Evolutionary conservation across 345 rosid species (phyloP).

Genomic region (Citrus glauca): DNA sequence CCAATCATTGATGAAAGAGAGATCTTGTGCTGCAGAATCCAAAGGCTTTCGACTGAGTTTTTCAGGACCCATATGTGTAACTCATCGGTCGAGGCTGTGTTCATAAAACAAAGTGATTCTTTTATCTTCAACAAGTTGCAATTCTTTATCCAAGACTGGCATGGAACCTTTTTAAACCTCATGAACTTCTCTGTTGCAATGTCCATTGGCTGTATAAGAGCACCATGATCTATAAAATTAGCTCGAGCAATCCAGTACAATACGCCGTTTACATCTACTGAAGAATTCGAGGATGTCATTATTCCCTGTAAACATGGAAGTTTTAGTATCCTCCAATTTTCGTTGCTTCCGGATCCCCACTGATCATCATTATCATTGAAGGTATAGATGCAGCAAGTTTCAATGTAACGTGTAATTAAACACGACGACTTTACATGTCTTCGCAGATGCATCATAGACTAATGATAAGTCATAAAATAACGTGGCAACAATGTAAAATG

Average conservation of each 20-base stretch:
- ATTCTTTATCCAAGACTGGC: not conserved
- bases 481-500: too few species aligned
- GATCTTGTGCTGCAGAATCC: not conserved
- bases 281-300: not conserved
- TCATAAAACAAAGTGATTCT: not conserved
- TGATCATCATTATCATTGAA: too few species aligned
- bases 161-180: not conserved
- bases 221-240: too few species aligned
- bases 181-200: not conserved
- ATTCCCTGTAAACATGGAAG: too few species aligned
- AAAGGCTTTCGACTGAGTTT: not conserved
- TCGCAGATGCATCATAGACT: not conserved
- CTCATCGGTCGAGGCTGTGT: not conserved
- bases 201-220: not conserved
- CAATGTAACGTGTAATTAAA: not conserved
- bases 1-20: not conserved
- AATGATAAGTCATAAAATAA: not conserved
- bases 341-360: too few species aligned
- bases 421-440: not conserved
- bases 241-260: not conserved
- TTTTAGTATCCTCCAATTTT: not conserved
- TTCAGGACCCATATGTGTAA: not conserved
- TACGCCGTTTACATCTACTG: not conserved
- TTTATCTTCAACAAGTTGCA: not conserved
- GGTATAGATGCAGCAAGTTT: not conserved